Percentiles rank a stretch among this genome's conserved stretches.
Evolutionary conservation across 768 basidiomycete species (phyloP).

Genomic region (Dendrothele bispora): DNA sequence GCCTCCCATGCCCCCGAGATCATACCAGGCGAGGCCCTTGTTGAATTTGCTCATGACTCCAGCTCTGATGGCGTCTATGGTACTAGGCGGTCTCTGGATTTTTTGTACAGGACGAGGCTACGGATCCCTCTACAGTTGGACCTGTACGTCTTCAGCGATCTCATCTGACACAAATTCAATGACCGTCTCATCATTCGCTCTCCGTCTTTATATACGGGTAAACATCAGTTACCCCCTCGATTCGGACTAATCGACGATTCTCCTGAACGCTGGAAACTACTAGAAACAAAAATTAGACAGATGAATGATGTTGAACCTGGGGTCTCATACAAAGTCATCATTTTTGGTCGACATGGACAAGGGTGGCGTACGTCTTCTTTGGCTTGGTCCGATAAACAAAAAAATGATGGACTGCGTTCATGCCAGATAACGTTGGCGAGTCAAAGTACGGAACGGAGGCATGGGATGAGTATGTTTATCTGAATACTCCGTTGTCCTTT

Average conservation of each 20-base stretch:
- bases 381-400: not conserved
- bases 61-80: not conserved
- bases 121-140: conserved; percentile 3
- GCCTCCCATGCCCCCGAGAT: conserved; percentile 4
- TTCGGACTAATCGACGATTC: conserved; percentile 61
- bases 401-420: not conserved
- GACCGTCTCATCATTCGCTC: not conserved
- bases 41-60: not conserved
- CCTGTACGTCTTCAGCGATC: not conserved
- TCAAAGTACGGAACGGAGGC: conserved; percentile 55
- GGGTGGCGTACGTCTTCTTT: conserved; percentile 57
- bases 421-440: conserved; percentile 65
- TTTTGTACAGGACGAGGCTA: conserved; percentile 3
- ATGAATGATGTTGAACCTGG: conserved; percentile 45
- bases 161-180: too few species aligned
- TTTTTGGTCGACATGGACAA: conserved; percentile 70
- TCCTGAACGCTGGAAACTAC: conserved; percentile 47
- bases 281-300: conserved; percentile 39
- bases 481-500: not conserved
- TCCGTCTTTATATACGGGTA: not conserved
- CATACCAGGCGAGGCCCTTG: not conserved
- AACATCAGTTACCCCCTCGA: conserved; percentile 54
- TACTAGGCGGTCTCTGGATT: conserved; percentile 1
- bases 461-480: conserved; percentile 58
- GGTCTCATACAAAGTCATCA: conserved; percentile 60